Conservation (phyloP, 176 grass and related monocot genomes). For the Juncus effusus region DNA sequence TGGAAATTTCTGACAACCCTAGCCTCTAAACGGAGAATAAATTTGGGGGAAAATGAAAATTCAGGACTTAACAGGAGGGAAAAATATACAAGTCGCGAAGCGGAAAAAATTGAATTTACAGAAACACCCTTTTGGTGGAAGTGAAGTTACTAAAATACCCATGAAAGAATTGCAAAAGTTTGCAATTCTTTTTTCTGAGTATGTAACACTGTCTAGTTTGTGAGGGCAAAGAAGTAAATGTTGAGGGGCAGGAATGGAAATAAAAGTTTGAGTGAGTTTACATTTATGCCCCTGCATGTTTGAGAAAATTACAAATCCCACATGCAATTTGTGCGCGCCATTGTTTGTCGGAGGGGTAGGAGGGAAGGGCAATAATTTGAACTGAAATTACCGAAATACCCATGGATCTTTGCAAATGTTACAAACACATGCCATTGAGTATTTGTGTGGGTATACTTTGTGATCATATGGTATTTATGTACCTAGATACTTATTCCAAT, state of each 20-base stretch:
- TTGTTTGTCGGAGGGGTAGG: not conserved
- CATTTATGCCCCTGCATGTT: not conserved
- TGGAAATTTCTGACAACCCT: not conserved
- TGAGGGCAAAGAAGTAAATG: not conserved
- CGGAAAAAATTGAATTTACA: not conserved
- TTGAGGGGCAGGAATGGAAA: not conserved
- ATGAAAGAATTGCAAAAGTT: not conserved
- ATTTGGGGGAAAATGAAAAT: not conserved
- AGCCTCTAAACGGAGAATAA: not conserved
- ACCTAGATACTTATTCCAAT: too few species aligned
- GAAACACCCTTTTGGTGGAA: not conserved
- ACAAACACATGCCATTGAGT: not conserved
- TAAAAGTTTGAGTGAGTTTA: conserved; percentile 4
- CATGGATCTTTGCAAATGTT: conserved; percentile 2
- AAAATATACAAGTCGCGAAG: not conserved
- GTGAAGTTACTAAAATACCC: conserved; percentile 4
- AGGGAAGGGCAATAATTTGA: not conserved
- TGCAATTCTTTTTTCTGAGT: not conserved
- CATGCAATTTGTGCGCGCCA: not conserved
- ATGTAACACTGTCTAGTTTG: not conserved
- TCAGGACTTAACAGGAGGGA: not conserved
- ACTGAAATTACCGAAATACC: conserved; percentile 13
- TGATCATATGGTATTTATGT: too few species aligned
- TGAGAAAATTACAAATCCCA: conserved; percentile 1
- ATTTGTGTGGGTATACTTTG: too few species aligned